phyloP scores from a whole-genome alignment of 805 yeast genomes.

The Kuraishia borneana region DNA sequence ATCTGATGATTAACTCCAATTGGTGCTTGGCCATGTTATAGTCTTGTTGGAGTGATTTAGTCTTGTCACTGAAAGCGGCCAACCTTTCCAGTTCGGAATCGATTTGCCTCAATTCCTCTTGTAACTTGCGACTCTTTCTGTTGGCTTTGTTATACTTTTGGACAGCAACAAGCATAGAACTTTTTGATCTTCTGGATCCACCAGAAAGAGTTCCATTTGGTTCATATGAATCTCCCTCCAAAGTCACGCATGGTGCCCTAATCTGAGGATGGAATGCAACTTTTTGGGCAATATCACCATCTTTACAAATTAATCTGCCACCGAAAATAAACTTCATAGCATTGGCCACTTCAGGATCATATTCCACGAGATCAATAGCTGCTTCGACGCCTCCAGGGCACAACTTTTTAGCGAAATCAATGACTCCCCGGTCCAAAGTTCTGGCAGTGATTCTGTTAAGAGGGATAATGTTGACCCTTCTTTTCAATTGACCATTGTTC shows the following conservation, averaged over 20 bases:
- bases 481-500: constrained; percentile 65
- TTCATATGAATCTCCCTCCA: constrained; percentile 90
- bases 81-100: constrained; percentile 29
- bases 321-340: constrained; percentile 96
- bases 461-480: constrained; percentile 87
- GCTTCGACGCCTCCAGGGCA: constrained; percentile 82
- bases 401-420: constrained; percentile 57
- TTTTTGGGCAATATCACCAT: constrained; percentile 77
- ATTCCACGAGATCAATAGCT: constrained; percentile 76
- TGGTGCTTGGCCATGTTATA: constrained; percentile 49
- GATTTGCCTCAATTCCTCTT: constrained; percentile 28
- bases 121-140: constrained; percentile 25
- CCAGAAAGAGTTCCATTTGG: constrained; percentile 96
- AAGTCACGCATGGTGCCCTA: constrained; percentile 72
- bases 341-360: constrained; percentile 51
- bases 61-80: constrained; percentile 31
- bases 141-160: constrained; percentile 48
- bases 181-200: constrained; percentile 62
- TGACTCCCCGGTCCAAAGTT: constrained; percentile 35
- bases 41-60: constrained; percentile 47
- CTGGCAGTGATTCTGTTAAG: constrained; percentile 71
- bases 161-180: constrained; percentile 50
- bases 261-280: constrained; percentile 83
- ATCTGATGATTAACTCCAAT: constrained; percentile 41
- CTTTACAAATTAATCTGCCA: constrained; percentile 73